phyloP scores from a whole-genome alignment of 75 land plant species.

The Selaginella moellendorffii region DNA sequence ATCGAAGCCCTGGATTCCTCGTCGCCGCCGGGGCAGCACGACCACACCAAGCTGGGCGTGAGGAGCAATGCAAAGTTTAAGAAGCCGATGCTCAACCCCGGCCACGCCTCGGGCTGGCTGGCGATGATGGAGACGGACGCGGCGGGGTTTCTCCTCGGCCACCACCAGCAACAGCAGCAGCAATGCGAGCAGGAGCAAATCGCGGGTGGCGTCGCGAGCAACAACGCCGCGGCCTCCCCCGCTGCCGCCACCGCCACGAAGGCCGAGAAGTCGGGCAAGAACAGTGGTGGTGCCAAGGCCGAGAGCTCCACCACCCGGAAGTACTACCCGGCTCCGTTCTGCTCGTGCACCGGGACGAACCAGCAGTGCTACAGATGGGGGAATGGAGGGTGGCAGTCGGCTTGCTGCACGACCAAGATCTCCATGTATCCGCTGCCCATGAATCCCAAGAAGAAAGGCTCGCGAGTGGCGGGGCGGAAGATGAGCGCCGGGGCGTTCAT shows the following conservation, averaged over 20 bases:
- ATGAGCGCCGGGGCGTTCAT: conserved; percentile 5
- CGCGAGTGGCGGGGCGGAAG: background rate
- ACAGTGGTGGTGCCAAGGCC: background rate
- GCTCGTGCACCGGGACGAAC: conserved; percentile 1
- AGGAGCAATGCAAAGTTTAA: background rate
- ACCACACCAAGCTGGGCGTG: no score
- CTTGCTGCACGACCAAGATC: conserved; percentile 4
- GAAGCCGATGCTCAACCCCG: background rate
- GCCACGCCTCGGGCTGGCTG: background rate
- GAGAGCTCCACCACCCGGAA: background rate
- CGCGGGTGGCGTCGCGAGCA: no score
- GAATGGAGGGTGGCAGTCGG: conserved; percentile 4
- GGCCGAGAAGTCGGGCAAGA: background rate
- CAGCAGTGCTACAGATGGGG: conserved; percentile 11
- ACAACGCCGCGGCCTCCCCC: no score
- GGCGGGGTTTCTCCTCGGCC: background rate
- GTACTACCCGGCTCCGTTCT: conserved; percentile 16
- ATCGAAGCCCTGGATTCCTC: background rate
- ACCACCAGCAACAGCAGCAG: background rate
- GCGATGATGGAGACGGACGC: background rate
- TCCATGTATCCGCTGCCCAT: conserved; percentile 9
- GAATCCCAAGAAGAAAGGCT: conserved; percentile 10
- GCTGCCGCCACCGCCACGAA: no score
- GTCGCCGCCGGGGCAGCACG: no score
- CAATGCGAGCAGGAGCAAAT: no score